phyloP scores from a whole-genome alignment of 202 grass and related monocot genomes.

The Brachypodium distachyon region DNA sequence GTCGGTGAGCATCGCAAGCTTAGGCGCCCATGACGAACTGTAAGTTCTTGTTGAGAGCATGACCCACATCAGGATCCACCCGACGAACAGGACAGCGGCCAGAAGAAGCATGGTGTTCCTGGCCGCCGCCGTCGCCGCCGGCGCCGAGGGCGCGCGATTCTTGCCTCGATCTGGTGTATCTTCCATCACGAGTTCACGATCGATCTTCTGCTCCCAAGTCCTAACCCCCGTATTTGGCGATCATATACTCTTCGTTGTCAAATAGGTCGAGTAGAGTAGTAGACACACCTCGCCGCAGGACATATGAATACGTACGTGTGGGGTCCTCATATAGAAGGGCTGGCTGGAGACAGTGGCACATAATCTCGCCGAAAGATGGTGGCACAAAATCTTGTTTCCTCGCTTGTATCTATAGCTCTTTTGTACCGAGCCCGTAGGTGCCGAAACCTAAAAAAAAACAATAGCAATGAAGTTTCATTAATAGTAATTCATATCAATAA shows the following conservation, averaged over 20 bases:
- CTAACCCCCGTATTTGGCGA: not conserved
- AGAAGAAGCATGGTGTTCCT: constrained; percentile 23
- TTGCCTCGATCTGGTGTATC: not conserved
- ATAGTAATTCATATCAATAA: too few relatives aligned
- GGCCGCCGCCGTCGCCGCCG: not conserved
- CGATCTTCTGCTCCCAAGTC: not conserved
- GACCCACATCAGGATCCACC: constrained; percentile 45
- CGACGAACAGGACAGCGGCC: constrained; percentile 26
- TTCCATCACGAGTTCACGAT: not conserved
- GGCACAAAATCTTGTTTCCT: too few relatives aligned
- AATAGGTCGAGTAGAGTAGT: too few relatives aligned
- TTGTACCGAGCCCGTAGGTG: too few relatives aligned
- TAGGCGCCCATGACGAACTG: constrained; percentile 21
- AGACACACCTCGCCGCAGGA: too few relatives aligned
- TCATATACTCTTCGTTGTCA: not conserved
- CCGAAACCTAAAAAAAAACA: too few relatives aligned
- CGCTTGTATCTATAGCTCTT: too few relatives aligned
- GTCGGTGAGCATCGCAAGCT: constrained; percentile 18
- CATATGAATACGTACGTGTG: too few relatives aligned
- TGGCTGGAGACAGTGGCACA: too few relatives aligned
- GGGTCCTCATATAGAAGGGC: too few relatives aligned
- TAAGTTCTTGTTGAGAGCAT: constrained; percentile 15
- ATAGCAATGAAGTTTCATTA: too few relatives aligned
- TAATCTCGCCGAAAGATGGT: too few relatives aligned
- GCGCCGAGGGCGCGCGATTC: not conserved